These are phyloP conservation scores for Coleophoma eucalyptorum DNA, from an alignment of 2,329 filamentous ascomycete genomes.

Conservation along the genomic window DNA sequence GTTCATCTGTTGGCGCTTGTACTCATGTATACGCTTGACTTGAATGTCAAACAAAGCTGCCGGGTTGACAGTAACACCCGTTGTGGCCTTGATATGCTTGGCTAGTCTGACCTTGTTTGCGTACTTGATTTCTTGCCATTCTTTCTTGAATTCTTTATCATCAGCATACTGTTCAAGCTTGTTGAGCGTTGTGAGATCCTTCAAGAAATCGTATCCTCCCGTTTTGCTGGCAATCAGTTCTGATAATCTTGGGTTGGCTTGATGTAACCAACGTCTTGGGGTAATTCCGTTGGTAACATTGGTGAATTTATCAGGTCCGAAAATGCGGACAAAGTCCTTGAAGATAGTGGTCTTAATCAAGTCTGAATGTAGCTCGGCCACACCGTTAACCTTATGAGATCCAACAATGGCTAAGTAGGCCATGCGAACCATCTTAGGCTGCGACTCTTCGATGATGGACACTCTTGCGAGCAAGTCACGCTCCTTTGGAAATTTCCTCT, in stretches of 20 bases:
- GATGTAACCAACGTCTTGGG: constrained; percentile 91
- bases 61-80: constrained; percentile 80
- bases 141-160: constrained; percentile 85
- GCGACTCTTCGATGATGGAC: constrained; percentile 96
- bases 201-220: constrained; percentile 80
- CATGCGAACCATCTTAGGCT: constrained; percentile 98
- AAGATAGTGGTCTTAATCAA: constrained; percentile 99
- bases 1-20: constrained; percentile 98
- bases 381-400: constrained; percentile 98
- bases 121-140: constrained; percentile 96
- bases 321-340: constrained; percentile 96
- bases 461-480: constrained; percentile 80
- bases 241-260: constrained; percentile 90
- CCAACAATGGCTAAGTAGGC: constrained; percentile 92
- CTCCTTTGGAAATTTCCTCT: constrained; percentile 86
- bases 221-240: constrained; percentile 89
- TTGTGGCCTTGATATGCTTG: constrained; percentile 82
- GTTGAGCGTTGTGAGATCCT: constrained; percentile 82
- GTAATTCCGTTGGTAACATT: constrained; percentile 99
- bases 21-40: constrained; percentile 98
- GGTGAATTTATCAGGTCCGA: constrained; percentile 94
- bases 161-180: constrained; percentile 80
- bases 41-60: constrained; percentile 91
- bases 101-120: constrained; percentile 92
- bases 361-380: constrained; percentile 95